These are phyloP conservation scores for Fusarium liriodendri DNA, from an alignment of 2,329 filamentous ascomycete genomes.

Conservation along the genomic window DNA sequence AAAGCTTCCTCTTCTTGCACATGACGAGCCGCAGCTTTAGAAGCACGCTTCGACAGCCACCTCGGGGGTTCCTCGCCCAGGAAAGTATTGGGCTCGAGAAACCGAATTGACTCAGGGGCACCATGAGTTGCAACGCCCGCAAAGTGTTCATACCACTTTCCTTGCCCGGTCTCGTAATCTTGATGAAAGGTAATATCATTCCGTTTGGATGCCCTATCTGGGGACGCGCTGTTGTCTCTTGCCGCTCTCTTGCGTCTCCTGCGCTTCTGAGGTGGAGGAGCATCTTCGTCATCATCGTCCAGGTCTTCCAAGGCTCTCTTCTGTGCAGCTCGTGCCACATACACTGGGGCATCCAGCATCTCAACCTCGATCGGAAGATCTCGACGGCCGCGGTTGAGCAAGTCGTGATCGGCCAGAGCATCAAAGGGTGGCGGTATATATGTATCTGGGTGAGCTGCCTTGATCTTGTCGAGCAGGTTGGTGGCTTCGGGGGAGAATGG, in stretches of 20 bases:
- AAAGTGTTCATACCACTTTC: slow-evolving; percentile 34
- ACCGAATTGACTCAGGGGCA: slow-evolving; percentile 44
- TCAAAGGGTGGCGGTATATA: slow-evolving; percentile 44
- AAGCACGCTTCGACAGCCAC: slow-evolving; percentile 7
- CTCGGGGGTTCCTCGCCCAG: slow-evolving; percentile 47
- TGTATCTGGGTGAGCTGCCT: slow-evolving; percentile 55
- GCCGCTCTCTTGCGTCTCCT: slow-evolving; percentile 32
- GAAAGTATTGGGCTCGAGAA: slow-evolving; percentile 57
- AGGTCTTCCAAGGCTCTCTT: slow-evolving; percentile 46
- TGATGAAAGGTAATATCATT: slow-evolving; percentile 23
- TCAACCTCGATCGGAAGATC: slow-evolving; percentile 58
- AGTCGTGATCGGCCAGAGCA: slow-evolving; percentile 19
- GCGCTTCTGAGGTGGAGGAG: slow-evolving; percentile 35
- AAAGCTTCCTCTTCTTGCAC: slow-evolving; percentile 14
- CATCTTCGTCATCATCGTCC: slow-evolving; percentile 32
- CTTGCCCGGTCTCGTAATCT: slow-evolving; percentile 21
- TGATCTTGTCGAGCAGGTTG: slow-evolving; percentile 59
- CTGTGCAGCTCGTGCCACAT: slow-evolving; percentile 53
- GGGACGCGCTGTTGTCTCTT: neutral
- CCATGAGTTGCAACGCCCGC: slow-evolving; percentile 19
- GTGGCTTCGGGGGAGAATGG: slow-evolving; percentile 56
- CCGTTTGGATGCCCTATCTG: slow-evolving; percentile 12
- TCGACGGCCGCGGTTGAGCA: slow-evolving; percentile 49
- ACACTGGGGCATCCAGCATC: slow-evolving; percentile 63
- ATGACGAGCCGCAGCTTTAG: slow-evolving; percentile 6